Base-by-base conservation (phyloP, 306 rosid species). In the Gynostemma pentaphyllum region DNA sequence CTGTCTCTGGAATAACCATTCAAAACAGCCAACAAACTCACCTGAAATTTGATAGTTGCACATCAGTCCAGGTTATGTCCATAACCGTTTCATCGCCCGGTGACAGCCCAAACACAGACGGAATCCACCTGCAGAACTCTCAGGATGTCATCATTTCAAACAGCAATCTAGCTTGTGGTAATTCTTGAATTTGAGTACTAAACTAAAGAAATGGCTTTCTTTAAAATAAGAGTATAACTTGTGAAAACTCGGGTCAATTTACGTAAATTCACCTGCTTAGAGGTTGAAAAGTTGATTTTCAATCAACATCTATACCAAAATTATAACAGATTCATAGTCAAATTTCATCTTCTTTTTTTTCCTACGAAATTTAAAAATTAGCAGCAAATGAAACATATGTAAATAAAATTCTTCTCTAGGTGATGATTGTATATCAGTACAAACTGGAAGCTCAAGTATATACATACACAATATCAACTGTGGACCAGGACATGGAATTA, bases 401-500 rank as follows among this genome's bases (percentile, higher is more conserved):
- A 36, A 66, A 23, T 34, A 23, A 50, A 66, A 4, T 34, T 36
- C 34, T 44, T 46, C 21, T 73, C 82, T 87, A 92, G 96, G 98
- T 39, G 98, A 92, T 75, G 98, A 92, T 23, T 92, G 98, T 53
- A 44, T 92, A 72, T 88, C 98, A 0, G 88, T 92, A 76, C 98
- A 92, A 84, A 92, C 98, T 27, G 98, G 98, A 61, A 84, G 98
- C 74, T 75, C 96, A 29, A 81, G 83, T 6, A 74, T 92, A 52
- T 92, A 88, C 30, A 68, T 92, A 68, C 98, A 92, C 75, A 81
- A 88, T 19, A 89, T 92, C 61, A 80, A 92, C 73, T 92, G 98
- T 3, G 96, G 98, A 40, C 98, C 98, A 27, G 98, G 98, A 29
- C 98, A 92, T 15, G 98, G 98, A 74, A 92, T 92, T 80, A 92